Evolutionary conservation across 1,139 yeast species (phyloP).

Genomic region (Pichia sp.): DNA sequence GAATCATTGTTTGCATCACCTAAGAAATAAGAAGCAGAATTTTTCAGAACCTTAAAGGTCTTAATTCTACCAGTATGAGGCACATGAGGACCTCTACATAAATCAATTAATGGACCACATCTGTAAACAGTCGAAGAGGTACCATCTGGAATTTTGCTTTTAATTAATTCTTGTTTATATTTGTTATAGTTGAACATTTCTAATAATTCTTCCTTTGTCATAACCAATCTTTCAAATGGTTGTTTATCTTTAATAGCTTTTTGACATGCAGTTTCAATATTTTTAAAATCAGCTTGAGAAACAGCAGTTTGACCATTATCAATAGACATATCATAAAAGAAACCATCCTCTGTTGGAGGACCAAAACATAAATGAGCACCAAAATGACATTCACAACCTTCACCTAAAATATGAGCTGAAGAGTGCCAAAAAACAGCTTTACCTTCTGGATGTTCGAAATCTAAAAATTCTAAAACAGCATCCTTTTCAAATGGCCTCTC

Average conservation of each 20-base stretch:
- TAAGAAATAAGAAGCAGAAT: slow-evolving; percentile 92
- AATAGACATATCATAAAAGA: slow-evolving; percentile 94
- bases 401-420: slow-evolving; percentile 97
- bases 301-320: slow-evolving; percentile 73
- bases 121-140: slow-evolving; percentile 95
- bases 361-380: slow-evolving; percentile 93
- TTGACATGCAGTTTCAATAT: slow-evolving; percentile 82
- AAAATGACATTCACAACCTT: slow-evolving; percentile 92
- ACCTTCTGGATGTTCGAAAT: slow-evolving; percentile 84
- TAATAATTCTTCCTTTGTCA: slow-evolving; percentile 86
- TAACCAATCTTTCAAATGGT: slow-evolving; percentile 86
- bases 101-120: slow-evolving; percentile 96
- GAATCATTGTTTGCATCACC: slow-evolving; percentile 94
- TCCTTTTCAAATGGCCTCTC: slow-evolving; percentile 88
- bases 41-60: slow-evolving; percentile 89
- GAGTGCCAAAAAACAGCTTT: slow-evolving; percentile 98
- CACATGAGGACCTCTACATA: slow-evolving; percentile 97
- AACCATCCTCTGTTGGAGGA: slow-evolving; percentile 98
- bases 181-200: slow-evolving; percentile 94
- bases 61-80: slow-evolving; percentile 97
- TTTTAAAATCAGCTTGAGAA: slow-evolving; percentile 75
- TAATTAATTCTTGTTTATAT: slow-evolving; percentile 84
- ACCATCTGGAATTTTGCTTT: slow-evolving; percentile 90
- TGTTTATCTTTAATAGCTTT: slow-evolving; percentile 94
- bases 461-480: slow-evolving; percentile 63